phyloP scores from a whole-genome alignment of 73 alveolate genomes.

The Tetrahymena malaccensis region DNA sequence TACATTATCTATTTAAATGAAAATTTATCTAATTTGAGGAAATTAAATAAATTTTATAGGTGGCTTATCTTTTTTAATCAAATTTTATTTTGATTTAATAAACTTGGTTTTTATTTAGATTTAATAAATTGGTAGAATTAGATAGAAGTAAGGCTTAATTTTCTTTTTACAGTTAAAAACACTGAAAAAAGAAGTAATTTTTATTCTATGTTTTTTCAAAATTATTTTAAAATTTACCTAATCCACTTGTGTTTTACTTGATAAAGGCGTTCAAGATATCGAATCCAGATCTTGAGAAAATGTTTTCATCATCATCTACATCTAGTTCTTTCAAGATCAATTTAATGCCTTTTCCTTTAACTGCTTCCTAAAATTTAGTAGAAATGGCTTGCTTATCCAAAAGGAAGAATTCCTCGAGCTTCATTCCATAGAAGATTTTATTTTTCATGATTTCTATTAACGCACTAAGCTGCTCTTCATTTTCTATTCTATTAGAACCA shows the following conservation, averaged over 20 bases:
- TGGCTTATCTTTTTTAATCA: neutral
- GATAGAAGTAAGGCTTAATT: neutral
- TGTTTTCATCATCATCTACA: conserved; percentile 12
- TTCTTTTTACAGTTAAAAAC: neutral
- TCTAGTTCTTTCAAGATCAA: neutral
- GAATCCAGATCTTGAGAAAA: conserved; percentile 9
- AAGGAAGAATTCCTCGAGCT: neutral
- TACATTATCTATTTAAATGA: neutral
- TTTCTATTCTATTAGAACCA: conserved; percentile 53
- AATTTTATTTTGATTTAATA: neutral
- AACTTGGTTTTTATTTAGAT: neutral
- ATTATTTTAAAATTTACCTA: neutral
- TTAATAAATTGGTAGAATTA: neutral
- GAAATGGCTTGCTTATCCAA: neutral
- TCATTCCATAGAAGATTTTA: neutral
- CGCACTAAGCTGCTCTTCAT: conserved; percentile 51
- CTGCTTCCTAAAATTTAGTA: neutral
- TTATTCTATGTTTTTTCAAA: neutral
- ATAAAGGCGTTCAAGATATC: neutral
- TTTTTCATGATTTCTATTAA: neutral
- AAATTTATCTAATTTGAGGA: neutral
- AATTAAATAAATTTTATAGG: neutral
- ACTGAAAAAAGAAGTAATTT: neutral
- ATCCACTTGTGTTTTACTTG: neutral
- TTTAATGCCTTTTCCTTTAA: neutral